Conservation (phyloP, 2,329 filamentous ascomycete species). For the Beauveria sp. region DNA sequence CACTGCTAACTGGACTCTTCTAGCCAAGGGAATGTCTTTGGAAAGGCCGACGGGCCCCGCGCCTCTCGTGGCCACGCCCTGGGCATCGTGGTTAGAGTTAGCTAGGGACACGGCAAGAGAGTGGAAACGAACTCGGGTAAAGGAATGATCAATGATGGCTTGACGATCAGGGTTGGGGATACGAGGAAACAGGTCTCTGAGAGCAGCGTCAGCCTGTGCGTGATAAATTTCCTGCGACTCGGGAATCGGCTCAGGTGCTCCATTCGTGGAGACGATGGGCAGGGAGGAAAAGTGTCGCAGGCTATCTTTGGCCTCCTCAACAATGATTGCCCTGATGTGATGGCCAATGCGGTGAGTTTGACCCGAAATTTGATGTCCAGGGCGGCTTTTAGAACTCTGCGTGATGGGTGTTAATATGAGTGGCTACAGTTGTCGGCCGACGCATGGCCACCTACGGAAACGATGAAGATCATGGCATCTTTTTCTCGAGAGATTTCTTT, state of each 20-base stretch:
- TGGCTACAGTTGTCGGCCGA: conserved; percentile 12
- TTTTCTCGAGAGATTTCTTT: conserved; percentile 57
- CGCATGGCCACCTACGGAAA: conserved; percentile 33
- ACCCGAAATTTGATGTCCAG: conserved; percentile 34
- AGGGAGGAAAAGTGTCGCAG: conserved; percentile 21
- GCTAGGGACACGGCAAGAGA: background rate
- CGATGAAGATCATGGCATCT: conserved; percentile 58
- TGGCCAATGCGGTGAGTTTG: conserved; percentile 54
- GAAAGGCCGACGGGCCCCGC: conserved; percentile 52
- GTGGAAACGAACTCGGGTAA: conserved; percentile 45
- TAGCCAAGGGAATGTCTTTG: conserved; percentile 46
- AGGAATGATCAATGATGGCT: conserved; percentile 54
- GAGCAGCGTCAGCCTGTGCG: conserved; percentile 52
- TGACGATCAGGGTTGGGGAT: conserved; percentile 59
- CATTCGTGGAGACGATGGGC: conserved; percentile 17
- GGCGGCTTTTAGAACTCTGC: conserved; percentile 23
- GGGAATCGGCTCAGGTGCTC: conserved; percentile 51
- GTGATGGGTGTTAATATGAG: background rate
- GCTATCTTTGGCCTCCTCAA: conserved; percentile 42
- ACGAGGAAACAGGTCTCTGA: conserved; percentile 56
- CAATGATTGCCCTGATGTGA: conserved; percentile 51
- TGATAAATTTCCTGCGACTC: conserved; percentile 53
- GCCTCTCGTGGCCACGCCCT: conserved; percentile 45
- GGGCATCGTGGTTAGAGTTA: conserved; percentile 12
- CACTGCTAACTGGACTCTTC: conserved; percentile 57